Conservation (phyloP, 1,139 yeast genomes). For the Meyerozyma smithsonii region DNA sequence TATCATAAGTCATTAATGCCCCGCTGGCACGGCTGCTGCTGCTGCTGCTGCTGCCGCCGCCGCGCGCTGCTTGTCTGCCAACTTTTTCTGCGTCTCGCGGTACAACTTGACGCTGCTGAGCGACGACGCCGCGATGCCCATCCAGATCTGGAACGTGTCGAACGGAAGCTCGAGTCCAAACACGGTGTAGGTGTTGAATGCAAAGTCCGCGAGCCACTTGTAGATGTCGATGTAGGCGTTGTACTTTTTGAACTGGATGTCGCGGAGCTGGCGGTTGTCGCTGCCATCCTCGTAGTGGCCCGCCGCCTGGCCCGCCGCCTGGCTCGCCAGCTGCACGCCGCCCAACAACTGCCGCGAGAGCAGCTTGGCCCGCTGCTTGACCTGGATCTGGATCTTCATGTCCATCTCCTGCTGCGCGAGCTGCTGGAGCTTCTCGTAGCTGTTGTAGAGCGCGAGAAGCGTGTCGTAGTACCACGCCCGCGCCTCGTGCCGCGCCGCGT, state of each 20-base stretch:
- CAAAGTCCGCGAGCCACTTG: conserved; percentile 38
- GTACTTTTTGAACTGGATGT: conserved; percentile 33
- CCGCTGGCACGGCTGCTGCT: no score
- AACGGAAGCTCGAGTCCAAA: conserved; percentile 37
- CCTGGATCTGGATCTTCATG: conserved; percentile 34
- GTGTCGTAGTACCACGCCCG: conserved; percentile 65
- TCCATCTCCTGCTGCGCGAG: conserved; percentile 43
- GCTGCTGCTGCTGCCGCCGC: no score
- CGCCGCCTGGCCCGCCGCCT: no score
- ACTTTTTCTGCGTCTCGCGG: conserved; percentile 33
- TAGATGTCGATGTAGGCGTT: conserved; percentile 40
- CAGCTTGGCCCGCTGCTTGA: conserved; percentile 19
- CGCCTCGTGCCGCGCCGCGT: conserved; percentile 50
- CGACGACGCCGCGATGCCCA: conserved; percentile 41
- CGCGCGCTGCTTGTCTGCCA: conserved; percentile 17
- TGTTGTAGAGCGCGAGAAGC: conserved; percentile 47
- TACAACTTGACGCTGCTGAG: conserved; percentile 38
- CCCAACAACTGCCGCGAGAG: conserved; percentile 12
- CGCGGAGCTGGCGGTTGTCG: conserved; percentile 24
- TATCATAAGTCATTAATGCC: neutral
- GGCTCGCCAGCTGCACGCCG: conserved; percentile 2
- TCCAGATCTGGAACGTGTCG: conserved; percentile 44
- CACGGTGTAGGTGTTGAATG: conserved; percentile 43
- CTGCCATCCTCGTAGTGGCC: conserved; percentile 5
- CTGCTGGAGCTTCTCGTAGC: conserved; percentile 33